These are phyloP conservation scores for Balamuthia mandrillaris DNA, from an alignment of 208 protist species.

Conservation along the genomic window DNA sequence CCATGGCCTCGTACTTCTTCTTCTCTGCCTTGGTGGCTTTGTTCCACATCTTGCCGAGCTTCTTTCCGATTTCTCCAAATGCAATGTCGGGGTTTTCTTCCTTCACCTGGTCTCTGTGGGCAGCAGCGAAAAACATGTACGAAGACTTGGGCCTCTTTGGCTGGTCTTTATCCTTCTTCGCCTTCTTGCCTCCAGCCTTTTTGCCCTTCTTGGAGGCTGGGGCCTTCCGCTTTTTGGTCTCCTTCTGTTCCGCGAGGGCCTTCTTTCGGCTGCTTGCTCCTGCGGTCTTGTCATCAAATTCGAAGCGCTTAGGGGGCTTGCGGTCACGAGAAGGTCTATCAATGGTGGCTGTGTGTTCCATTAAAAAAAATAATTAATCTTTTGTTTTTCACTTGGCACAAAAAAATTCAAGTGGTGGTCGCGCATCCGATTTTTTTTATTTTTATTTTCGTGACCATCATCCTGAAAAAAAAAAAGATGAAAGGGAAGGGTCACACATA, in stretches of 20 bases:
- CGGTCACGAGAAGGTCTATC: neutral
- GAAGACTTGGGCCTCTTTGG: constrained; percentile 38
- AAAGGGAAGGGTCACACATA: neutral
- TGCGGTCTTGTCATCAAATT: neutral
- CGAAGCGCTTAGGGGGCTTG: neutral
- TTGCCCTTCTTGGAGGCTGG: constrained; percentile 31
- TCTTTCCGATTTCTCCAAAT: constrained; percentile 43
- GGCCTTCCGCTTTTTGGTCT: constrained; percentile 8
- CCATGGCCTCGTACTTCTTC: constrained; percentile 43
- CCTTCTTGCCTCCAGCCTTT: constrained; percentile 33
- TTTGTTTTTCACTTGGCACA: too few species aligned
- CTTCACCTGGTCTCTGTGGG: constrained; percentile 35
- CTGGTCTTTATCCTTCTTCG: constrained; percentile 39
- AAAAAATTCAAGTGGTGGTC: too few species aligned
- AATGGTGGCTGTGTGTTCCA: neutral
- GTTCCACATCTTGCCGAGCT: constrained; percentile 40
- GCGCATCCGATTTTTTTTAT: too few species aligned
- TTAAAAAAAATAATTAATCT: neutral
- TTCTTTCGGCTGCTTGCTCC: neutral
- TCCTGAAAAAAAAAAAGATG: neutral
- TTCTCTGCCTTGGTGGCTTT: constrained; percentile 10
- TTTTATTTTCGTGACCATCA: too few species aligned
- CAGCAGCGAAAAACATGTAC: constrained; percentile 50
- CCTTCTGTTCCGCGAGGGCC: neutral
- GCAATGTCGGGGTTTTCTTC: constrained; percentile 28